Base-by-base conservation (phyloP, 345 rosid species). In the Garcia nutans region DNA sequence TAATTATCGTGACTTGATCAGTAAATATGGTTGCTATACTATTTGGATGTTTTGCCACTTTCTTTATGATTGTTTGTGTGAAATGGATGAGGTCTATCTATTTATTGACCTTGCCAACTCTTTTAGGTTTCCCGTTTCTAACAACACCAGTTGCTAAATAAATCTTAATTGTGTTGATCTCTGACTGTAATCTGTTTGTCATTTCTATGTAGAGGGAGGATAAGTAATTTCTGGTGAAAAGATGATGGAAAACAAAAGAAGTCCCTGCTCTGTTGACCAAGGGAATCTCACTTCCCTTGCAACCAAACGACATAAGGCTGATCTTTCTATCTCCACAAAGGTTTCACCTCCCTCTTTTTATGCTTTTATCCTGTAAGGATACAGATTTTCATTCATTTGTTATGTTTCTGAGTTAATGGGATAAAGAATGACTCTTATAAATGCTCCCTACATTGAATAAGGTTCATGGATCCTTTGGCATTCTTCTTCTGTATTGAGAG, bases 201-300 rank as follows among this genome's bases (percentile, higher is more conserved):
- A 11, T 74, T 81, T 77, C 44, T 23, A 23, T 79, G 50, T 65
- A 85, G 89, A 37, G 41, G 86, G 70, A 85, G 85, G 79, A 68
- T 69, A 83, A 82, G 81, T 79, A 65, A 71, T 84, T 78, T 74
- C 41, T 81, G 15, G 79, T 67, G 0, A 72, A 65, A 88, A 83
- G 88, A 88, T 96, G 92, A 91, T 92, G 87, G 93, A 96, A 85
- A 84, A 89, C 82, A 93, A 96, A 84, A 82, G 87, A 69, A 88
- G 86, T 59, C 87, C 92, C 8, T 96, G 88, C 73, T 80, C 94
- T 79, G 79, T 93, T 10, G 97, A 87, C 71, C 91, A 91, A 57
- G 81, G 78, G 63, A 80, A 75, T 64, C 76, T 89, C 81, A 79
- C 85, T 67, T 76, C 89, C 73, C 87, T 91, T 23, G 82, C 87